Conservation (phyloP, 257 asterid genomes). For the Coffea eugenioides region DNA sequence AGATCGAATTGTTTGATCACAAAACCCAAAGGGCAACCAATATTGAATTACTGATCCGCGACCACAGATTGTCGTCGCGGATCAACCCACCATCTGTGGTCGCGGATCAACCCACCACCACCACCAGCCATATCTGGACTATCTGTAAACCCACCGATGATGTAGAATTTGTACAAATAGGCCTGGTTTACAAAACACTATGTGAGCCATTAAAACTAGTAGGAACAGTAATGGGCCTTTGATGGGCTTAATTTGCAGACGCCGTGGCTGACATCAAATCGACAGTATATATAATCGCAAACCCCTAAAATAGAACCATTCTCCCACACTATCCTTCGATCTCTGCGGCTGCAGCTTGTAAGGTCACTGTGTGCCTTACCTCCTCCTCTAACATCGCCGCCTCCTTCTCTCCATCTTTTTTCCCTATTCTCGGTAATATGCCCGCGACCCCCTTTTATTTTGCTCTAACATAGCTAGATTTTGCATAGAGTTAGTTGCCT, state of each 20-base stretch:
- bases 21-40: too few species aligned
- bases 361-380: slow-evolving; percentile 8
- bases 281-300: neutral
- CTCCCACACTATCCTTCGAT: neutral
- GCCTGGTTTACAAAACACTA: too few species aligned
- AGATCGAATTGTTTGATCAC: too few species aligned
- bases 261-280: neutral
- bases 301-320: neutral
- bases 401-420: neutral
- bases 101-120: too few species aligned
- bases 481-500: neutral
- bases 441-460: neutral
- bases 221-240: neutral
- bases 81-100: too few species aligned
- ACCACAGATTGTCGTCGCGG: too few species aligned
- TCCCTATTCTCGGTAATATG: neutral
- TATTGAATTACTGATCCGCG: too few species aligned
- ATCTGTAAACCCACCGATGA: too few species aligned
- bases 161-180: too few species aligned
- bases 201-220: too few species aligned
- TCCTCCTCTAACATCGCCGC: neutral
- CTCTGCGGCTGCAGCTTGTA: slow-evolving; percentile 9
- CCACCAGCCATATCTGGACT: too few species aligned
- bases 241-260: neutral
- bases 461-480: neutral